Conservation (phyloP, 352 stramenopile genomes). For the Pythium apleroticum region DNA sequence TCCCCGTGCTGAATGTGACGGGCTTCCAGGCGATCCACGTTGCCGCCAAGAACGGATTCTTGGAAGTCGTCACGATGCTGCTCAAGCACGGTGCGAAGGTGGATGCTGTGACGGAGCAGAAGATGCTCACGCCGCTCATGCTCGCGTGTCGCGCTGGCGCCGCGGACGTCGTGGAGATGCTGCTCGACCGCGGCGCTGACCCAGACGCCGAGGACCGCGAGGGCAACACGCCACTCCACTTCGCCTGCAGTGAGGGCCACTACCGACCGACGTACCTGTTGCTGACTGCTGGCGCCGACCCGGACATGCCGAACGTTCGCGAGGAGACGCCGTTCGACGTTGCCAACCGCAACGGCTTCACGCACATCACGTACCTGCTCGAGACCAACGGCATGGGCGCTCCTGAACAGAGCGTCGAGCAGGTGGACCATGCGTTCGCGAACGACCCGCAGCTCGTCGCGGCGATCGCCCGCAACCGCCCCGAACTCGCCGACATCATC, state of each 20-base stretch:
- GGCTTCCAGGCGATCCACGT: slow-evolving; percentile 64
- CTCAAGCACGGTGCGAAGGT: slow-evolving; percentile 41
- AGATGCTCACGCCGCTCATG: slow-evolving; percentile 69
- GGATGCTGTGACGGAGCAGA: slow-evolving; percentile 46
- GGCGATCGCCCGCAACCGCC: slow-evolving; percentile 56
- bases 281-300: slow-evolving; percentile 78
- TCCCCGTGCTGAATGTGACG: slow-evolving; percentile 33
- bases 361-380: slow-evolving; percentile 75
- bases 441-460: slow-evolving; percentile 67
- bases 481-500: slow-evolving; percentile 70
- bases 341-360: slow-evolving; percentile 57
- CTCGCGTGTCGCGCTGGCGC: slow-evolving; percentile 58
- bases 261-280: slow-evolving; percentile 79
- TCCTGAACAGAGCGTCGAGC: slow-evolving; percentile 47
- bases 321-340: slow-evolving; percentile 83
- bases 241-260: slow-evolving; percentile 69
- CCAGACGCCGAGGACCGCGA: slow-evolving; percentile 73
- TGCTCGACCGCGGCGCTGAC: slow-evolving; percentile 74
- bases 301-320: slow-evolving; percentile 82
- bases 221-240: slow-evolving; percentile 82
- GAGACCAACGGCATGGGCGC: slow-evolving; percentile 74
- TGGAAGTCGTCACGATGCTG: slow-evolving; percentile 45
- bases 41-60: slow-evolving; percentile 53
- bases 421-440: slow-evolving; percentile 63
- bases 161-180: slow-evolving; percentile 60